A percentile compares a stretch with the other conserved stretches of the same genome.
phyloP scores from a whole-genome alignment of 2,329 filamentous ascomycete genomes.

The Lasiodiplodia theobromae region DNA sequence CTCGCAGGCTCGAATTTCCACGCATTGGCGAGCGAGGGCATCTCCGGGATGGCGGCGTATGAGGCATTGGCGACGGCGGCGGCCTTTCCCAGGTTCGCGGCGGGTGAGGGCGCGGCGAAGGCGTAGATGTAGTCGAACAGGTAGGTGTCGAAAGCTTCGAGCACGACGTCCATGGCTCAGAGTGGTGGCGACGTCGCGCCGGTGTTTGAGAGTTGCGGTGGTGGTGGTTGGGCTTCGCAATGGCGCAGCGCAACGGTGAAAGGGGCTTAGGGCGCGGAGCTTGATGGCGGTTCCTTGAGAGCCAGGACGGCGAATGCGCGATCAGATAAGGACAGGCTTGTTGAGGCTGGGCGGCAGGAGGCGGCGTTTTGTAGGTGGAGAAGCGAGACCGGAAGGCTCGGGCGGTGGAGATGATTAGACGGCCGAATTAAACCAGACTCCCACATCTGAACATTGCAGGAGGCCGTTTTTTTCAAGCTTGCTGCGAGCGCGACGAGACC shows the following conservation, averaged over 20 bases:
- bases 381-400: constrained; percentile 11
- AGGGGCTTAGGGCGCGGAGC: constrained; percentile 11
- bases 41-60: constrained; percentile 54
- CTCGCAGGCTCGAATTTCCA: constrained; percentile 79
- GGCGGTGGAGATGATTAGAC: constrained; percentile 5
- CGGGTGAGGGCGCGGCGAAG: constrained; percentile 67
- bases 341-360: constrained; percentile 5
- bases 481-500: neutral
- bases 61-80: constrained; percentile 59
- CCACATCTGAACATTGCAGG: neutral
- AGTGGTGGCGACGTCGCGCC: constrained; percentile 5
- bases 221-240: neutral
- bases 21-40: constrained; percentile 45
- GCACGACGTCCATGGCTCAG: constrained; percentile 83
- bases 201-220: neutral
- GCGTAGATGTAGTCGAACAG: constrained; percentile 83
- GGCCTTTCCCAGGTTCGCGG: constrained; percentile 42
- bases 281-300: neutral
- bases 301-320: neutral
- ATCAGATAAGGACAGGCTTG: constrained; percentile 14
- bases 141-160: constrained; percentile 84
- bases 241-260: neutral
- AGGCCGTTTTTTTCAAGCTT: neutral
- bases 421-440: neutral
- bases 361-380: constrained; percentile 22